phyloP scores from a whole-genome alignment of 129 eudicot species.

The Chrysanthemum seticuspe region DNA sequence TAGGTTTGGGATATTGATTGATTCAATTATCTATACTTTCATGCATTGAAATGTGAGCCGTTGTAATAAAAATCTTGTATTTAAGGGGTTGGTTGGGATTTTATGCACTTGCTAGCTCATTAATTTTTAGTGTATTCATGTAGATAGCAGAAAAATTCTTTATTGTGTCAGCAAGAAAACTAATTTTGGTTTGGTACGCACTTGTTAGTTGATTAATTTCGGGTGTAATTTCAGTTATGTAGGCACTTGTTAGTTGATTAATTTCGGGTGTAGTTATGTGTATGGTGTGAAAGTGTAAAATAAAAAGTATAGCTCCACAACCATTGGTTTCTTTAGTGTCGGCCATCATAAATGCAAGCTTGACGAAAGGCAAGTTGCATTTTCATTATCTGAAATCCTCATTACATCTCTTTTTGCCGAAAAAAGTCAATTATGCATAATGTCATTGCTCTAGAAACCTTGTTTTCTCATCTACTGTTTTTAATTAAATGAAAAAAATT shows the following conservation, averaged over 20 bases:
- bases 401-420: no score
- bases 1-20: no score
- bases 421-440: background rate
- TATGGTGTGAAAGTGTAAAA: background rate
- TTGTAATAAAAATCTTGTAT: background rate
- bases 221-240: background rate
- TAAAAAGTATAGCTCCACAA: no score
- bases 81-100: background rate
- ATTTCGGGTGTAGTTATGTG: background rate
- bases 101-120: background rate
- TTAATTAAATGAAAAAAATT: no score
- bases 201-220: background rate
- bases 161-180: background rate
- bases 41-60: background rate
- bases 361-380: no score
- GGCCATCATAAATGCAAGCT: no score
- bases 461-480: no score
- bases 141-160: background rate
- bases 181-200: background rate
- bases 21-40: background rate
- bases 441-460: background rate
- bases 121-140: constrained; percentile 1
- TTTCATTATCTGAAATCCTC: background rate
- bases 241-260: background rate
- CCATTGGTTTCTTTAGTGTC: no score